Evolutionary conservation across 169 alveolate species (phyloP), one percentile per base, ranked within the genome.

Genomic region (Plasmodium reichenowi): DNA sequence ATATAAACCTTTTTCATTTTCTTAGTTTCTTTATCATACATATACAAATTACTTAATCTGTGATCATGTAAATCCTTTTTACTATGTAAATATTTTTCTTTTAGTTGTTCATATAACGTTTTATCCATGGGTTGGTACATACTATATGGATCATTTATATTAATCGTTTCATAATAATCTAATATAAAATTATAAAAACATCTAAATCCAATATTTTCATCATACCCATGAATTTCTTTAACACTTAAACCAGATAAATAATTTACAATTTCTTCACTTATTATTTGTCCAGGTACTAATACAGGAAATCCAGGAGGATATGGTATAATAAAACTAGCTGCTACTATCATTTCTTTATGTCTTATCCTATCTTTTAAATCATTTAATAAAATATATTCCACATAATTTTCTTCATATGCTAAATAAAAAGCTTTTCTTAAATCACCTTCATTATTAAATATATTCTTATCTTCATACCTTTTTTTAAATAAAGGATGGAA

Each of bases 291-390:
- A 8, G 94, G 94, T 10, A 91, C 94, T 72, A 90, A 66, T 15
- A 91, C 92, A 13, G 94, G 94, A 71, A 91, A 91, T 0, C 94
- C 94, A 3, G 94, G 94, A 0, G 94, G 94, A 22, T 91, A 91
- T 22, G 94, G 94, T 50, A 91, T 91, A 85, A 91, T 85, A 85
- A 91, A 91, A 72, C 92, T 87, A 50, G 93, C 92, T 29, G 93
- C 72, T 3, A 91, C 94, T 12, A 91, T 73, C 20, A 64, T 50
- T 54, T 56, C 88, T n/a, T 71, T 58, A 2, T 60, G 22, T 47
- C 60, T 66, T 43, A 86, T 59, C 22, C 75, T 58, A 8, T 86
- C 93, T 62, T 62, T 56, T 38, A 90, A 68, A 54, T 87, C 89
- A 7, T 20, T 2, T 15, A 91, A 72, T 26, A 78, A 38, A 43